phyloP scores from a whole-genome alignment of 1,284 basidiomycete genomes.

The Cerioporus squamosus region DNA sequence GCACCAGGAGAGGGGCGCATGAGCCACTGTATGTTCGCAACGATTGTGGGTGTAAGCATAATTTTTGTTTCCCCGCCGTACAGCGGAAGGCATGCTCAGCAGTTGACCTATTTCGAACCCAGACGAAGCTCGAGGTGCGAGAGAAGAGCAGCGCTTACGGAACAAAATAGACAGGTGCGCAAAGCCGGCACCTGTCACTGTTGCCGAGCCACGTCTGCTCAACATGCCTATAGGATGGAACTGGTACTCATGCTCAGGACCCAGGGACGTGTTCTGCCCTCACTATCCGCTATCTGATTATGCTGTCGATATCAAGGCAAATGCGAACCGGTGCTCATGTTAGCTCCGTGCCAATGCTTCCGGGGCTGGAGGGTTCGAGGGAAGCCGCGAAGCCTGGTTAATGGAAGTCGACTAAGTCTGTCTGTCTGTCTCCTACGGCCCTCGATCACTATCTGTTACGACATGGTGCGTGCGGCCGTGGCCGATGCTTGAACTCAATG shows the following conservation, averaged over 20 bases:
- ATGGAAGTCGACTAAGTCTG: neutral
- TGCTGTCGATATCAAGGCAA: neutral
- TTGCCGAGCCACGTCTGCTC: neutral
- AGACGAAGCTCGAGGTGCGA: neutral
- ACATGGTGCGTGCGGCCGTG: too few relatives aligned
- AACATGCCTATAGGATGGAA: neutral
- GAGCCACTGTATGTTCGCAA: neutral
- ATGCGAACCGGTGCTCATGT: neutral
- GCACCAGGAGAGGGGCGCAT: conserved; percentile 18
- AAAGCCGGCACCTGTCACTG: conserved; percentile 2
- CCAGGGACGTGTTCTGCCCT: conserved; percentile 2
- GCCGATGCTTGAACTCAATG: too few relatives aligned
- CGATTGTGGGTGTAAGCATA: neutral
- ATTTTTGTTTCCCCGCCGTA: conserved; percentile 5
- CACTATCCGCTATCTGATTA: conserved; percentile 8
- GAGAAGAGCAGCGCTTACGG: conserved; percentile 3
- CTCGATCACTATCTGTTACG: neutral
- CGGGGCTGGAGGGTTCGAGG: neutral
- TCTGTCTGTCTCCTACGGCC: neutral
- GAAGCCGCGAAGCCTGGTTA: neutral
- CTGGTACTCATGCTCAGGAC: neutral
- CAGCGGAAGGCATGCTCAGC: conserved; percentile 8
- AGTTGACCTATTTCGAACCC: conserved; percentile 9
- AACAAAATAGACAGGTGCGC: neutral
- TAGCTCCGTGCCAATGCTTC: conserved; percentile 4